Conservation (phyloP, 345 rosid genomes). For the Dipteronia dyeriana region DNA sequence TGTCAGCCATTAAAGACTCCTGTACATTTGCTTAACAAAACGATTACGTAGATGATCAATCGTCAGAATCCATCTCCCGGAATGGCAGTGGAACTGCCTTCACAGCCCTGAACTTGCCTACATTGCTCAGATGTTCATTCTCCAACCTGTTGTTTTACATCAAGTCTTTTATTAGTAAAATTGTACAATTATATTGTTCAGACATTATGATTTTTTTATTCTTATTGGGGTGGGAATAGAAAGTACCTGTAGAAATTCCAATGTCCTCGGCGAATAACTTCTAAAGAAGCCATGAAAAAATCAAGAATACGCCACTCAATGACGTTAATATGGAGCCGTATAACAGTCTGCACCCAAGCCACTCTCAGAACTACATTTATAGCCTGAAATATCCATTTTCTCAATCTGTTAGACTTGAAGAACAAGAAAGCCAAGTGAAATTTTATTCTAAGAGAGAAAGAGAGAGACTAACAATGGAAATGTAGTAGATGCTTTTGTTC, state of each 20-base stretch:
- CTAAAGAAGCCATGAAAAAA: conserved; percentile 82
- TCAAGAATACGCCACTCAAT: conserved; percentile 69
- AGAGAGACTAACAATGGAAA: conserved; percentile 67
- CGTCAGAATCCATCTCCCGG: conserved; percentile 66
- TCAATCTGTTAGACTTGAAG: conserved; percentile 2
- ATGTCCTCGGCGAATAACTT: conserved; percentile 90
- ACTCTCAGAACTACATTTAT: conserved; percentile 74
- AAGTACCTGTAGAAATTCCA: conserved; percentile 96
- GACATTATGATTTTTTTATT: not conserved
- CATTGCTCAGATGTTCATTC: conserved; percentile 90
- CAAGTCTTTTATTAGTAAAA: not conserved
- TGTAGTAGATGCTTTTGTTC: conserved; percentile 65
- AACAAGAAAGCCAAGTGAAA: not conserved
- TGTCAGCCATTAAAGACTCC: conserved; percentile 13
- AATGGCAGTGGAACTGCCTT: conserved; percentile 89
- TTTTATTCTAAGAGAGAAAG: not conserved
- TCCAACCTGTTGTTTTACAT: conserved; percentile 58
- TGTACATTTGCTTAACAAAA: conserved; percentile 13
- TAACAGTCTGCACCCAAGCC: conserved; percentile 79
- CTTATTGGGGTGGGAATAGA: not conserved
- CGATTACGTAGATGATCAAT: conserved; percentile 29
- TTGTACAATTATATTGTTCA: too few species aligned
- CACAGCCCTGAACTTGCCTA: conserved; percentile 84
- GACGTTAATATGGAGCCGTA: conserved; percentile 49
- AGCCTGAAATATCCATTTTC: conserved; percentile 44